Base-by-base conservation (phyloP, 176 grass and related monocot species). In the Oryza officinalis region DNA sequence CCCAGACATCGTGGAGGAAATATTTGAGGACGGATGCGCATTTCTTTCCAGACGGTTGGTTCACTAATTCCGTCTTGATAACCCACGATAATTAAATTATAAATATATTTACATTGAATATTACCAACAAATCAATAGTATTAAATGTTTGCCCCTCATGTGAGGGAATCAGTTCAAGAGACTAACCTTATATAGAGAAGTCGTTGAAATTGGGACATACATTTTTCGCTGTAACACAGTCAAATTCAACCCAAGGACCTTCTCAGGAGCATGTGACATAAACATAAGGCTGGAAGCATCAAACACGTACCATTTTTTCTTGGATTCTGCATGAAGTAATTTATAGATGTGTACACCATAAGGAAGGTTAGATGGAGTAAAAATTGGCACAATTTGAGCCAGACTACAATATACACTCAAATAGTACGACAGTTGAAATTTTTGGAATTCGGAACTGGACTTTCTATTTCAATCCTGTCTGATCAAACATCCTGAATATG, bases 11-110 rank as follows among this genome's bases (percentile, higher is more conserved):
- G 85, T 99, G 52, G 93, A 99, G 71, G 93, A 99, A 86, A 92
- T 96, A 69, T 99, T 90, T 71, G 93, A 99, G 79, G 96, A 99
- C 18, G 96, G 78, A 43, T 96, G 93, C 38, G 93, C 96, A 22
- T 79, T 89, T 61, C 89, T 99, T 80, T 90, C 93, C 54, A 79
- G 64, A 77, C 72, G 96, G 96, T 98, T 78, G 38, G 85, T 88
- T 81, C 66, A 77, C 69, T 73, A 38, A 32, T 69, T 78, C 64
- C 26, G 71, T 63, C 14, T 79, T 60, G 47, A 76, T 70, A 71
- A 15, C 70, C 69, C 72, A n/a, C 31, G 33, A 23, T 22, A 66
- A 25, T 74, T 27, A 52, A 49, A 20, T 63, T 38, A 69, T 13
- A 52, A 76, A 13, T 68, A 67, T n/a, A 43, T 77, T 37, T 15